Evolutionary conservation across 108 stramenopile genomes (phyloP), one percentile per base, ranked within the genome.

Genomic region (Cyclotella baltica): DNA sequence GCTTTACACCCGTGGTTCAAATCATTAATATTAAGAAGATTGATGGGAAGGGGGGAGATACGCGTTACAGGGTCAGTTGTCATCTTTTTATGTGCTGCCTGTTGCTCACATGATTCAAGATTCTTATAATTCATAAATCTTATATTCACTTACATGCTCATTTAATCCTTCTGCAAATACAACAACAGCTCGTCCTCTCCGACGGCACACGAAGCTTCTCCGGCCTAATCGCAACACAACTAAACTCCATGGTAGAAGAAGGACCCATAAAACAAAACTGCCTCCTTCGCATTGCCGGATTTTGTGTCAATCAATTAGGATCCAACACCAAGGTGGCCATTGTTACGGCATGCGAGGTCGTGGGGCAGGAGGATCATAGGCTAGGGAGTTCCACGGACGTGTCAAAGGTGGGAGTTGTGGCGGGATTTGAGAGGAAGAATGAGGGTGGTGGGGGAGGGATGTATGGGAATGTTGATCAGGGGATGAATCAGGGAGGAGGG

Each of bases 161-260:
- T 36, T 66, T 20, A 52, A 34, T 35, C 0, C 48, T 0, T 31
- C 53, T 22, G 31, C 36, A 36, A 20, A 55, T 40, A 28, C n/a
- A 9, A 16, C 9, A n/a, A 47, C 78, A 95, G 61, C 70, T 91
- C 35, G 80, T 96, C 23, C 64, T 98, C 8, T 90, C 89, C 31
- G 98, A 98, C 77, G 95, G 96, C 8, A 31, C 61, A 29, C 87
- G 94, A 72, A 90, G 76, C 78, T 58, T 91, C 34, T 88, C 93
- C 70, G 94, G 95, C 30, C 97, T 98, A 97, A 88, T 95, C 30
- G 93, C 97, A 37, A 95, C 96, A 0, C 97, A 97, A 77, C 86
- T 95, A 55, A 97, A 96, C 58, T 50, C 72, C 23, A 48, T 95
- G 30, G 78, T 97, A 10, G 64, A 82, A 27, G 47, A 34, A 36